Evolutionary conservation across 192 early-diverging fungal species (phyloP).

Genomic region (Gaertneriomyces semiglobifer): DNA sequence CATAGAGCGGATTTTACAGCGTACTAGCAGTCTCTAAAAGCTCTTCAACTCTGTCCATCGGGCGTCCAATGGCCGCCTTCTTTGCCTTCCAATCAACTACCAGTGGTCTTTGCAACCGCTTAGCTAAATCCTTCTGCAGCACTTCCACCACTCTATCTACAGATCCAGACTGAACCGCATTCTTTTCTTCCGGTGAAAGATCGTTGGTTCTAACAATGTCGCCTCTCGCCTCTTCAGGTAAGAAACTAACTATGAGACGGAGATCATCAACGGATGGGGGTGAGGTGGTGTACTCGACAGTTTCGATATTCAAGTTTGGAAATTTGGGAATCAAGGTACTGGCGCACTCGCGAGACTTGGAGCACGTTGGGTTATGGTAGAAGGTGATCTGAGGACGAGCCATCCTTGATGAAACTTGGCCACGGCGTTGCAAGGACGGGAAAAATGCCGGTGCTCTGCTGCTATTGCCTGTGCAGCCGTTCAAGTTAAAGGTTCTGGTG

Average conservation of each 20-base stretch:
- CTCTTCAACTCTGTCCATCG: background rate
- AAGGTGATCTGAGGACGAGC: background rate
- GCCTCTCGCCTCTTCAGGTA: background rate
- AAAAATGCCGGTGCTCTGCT: no score
- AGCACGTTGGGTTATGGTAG: slow-evolving; percentile 4
- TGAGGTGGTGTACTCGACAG: background rate
- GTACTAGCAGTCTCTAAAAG: background rate
- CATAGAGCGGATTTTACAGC: no score
- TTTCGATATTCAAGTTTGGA: background rate
- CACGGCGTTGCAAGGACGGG: no score
- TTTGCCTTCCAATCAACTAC: background rate
- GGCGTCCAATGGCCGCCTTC: slow-evolving; percentile 8
- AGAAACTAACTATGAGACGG: background rate
- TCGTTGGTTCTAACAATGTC: background rate
- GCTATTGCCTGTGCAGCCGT: no score
- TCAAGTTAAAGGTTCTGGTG: no score
- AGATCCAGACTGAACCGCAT: background rate
- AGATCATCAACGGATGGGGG: background rate
- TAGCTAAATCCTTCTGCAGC: background rate
- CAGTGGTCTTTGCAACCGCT: slow-evolving; percentile 5
- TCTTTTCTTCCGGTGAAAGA: background rate
- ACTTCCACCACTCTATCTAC: background rate
- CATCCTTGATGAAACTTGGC: no score
- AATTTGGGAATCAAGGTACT: background rate
- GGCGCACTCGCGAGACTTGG: background rate